These are phyloP conservation scores for Fusarium sp. DNA, from an alignment of 2,329 filamentous ascomycete species.

Conservation along the genomic window DNA sequence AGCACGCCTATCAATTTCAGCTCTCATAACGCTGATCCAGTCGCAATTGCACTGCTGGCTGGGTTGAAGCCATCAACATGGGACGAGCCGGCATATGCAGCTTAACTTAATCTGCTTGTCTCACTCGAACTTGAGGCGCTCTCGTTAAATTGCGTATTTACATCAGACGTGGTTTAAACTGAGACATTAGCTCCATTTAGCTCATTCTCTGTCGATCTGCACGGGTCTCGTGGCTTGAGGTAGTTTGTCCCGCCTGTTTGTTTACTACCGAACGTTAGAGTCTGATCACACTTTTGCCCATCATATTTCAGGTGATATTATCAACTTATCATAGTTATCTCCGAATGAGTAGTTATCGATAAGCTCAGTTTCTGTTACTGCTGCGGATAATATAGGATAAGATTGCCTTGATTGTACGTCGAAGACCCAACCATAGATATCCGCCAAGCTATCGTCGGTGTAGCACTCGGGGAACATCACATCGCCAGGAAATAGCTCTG, in stretches of 20 bases:
- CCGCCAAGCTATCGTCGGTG: slow-evolving; percentile 14
- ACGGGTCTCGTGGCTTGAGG: not conserved
- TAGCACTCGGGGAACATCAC: slow-evolving; percentile 30
- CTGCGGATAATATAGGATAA: too few relatives aligned
- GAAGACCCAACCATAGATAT: not conserved
- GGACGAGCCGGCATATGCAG: slow-evolving; percentile 10
- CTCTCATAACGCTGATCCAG: not conserved
- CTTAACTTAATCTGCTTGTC: slow-evolving; percentile 31
- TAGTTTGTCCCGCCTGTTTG: not conserved
- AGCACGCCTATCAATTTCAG: slow-evolving; percentile 6
- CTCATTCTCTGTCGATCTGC: not conserved
- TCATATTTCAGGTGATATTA: not conserved
- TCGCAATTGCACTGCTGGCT: slow-evolving; percentile 1
- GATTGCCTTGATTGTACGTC: not conserved
- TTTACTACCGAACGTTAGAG: not conserved
- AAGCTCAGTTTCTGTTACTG: not conserved
- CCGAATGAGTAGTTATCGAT: not conserved
- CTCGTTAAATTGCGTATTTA: not conserved
- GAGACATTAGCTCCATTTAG: slow-evolving; percentile 20
- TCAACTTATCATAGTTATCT: not conserved
- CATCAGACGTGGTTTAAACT: not conserved
- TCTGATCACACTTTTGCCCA: not conserved
- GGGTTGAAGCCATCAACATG: slow-evolving; percentile 8
- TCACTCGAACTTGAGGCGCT: slow-evolving; percentile 8
- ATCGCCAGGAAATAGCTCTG: not conserved